phyloP scores from a whole-genome alignment of 2,329 filamentous ascomycete species.

The Calonectria ilicicola region DNA sequence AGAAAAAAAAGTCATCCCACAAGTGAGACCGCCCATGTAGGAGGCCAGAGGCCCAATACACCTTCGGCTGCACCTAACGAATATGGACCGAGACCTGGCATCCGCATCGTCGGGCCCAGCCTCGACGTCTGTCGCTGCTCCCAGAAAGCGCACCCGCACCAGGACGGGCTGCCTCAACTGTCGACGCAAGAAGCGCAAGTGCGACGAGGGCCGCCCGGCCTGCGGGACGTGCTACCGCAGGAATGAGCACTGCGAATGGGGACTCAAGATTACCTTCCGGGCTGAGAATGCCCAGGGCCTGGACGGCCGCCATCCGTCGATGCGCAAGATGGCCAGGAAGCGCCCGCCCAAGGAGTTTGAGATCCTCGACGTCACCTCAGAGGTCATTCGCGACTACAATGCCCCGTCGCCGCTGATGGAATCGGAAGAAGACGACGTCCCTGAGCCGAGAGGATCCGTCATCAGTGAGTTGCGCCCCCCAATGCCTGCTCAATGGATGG shows the following conservation, averaged over 20 bases:
- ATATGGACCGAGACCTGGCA: slow-evolving; percentile 29
- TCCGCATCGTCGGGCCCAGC: background rate
- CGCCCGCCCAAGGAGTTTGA: slow-evolving; percentile 46
- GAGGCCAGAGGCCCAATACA: background rate
- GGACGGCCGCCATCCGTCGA: slow-evolving; percentile 48
- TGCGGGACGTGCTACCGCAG: slow-evolving; percentile 50
- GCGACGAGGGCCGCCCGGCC: slow-evolving; percentile 50
- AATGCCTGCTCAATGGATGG: background rate
- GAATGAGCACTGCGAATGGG: slow-evolving; percentile 51
- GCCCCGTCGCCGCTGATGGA: slow-evolving; percentile 36
- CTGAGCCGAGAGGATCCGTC: background rate
- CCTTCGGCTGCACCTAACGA: slow-evolving; percentile 36
- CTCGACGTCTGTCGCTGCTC: background rate
- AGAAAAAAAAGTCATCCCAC: slow-evolving; percentile 6
- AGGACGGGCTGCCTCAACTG: slow-evolving; percentile 53
- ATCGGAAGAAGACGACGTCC: slow-evolving; percentile 28
- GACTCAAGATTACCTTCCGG: slow-evolving; percentile 52
- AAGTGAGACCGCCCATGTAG: slow-evolving; percentile 8
- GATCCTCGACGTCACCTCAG: slow-evolving; percentile 52
- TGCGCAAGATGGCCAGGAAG: slow-evolving; percentile 45
- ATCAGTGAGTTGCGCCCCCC: slow-evolving; percentile 21
- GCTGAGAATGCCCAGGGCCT: slow-evolving; percentile 51
- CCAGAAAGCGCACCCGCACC: slow-evolving; percentile 47
- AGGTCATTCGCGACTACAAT: slow-evolving; percentile 52
- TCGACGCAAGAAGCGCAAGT: slow-evolving; percentile 53